Base-by-base conservation (phyloP, 139 green algal genomes). In the Coccomyxa sp. region DNA sequence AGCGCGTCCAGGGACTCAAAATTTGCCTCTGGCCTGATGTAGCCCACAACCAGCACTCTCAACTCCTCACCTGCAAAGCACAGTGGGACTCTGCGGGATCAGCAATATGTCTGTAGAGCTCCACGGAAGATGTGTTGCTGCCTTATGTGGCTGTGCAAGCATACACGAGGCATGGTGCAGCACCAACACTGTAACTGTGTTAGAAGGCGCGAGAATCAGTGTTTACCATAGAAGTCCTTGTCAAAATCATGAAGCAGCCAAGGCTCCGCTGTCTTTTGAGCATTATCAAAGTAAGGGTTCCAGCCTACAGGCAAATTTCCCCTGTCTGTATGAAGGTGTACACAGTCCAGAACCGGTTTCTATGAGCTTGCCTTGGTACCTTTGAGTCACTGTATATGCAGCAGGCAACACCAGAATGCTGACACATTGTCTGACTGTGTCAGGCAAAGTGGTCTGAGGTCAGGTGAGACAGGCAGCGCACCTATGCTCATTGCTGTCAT, bases 1-100 rank as follows among this genome's bases (percentile, higher is more conserved):
- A 98, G 89, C 0, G 85, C 89, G 70, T 97, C 88, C 34, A 97
- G 70, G 0, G 80, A 89, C 0, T 58, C 35, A 69, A 98, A 98
- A 80, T 96, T 91, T 6, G 89, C 88, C 86, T 98, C 95, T 34
- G 95, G 94, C 33, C 95, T 87, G 10, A 99, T 90, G 86, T 97
- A 99, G 33, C 87, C 92, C 39, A 82, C 90, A 9, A 98, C 85
- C 14, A 95, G 40, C 12, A 97, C 83, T 10, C 88, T 78, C 37
- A 92, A 78, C 39, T 90, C 79, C 40, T 86, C 77, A 34, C 73
- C 73, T 69, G 9, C 40, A 69, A 27, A 14, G n/a, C 27, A 2
- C 27, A 18, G 10, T 34, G 18, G 44, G 44, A 12, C 27, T 34
- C 2, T 38, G 27, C 1, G 35, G 64, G 64, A 37, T 71, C 5